Base-by-base conservation (phyloP, 768 basidiomycete genomes). In the Kwoniella shandongensis region DNA sequence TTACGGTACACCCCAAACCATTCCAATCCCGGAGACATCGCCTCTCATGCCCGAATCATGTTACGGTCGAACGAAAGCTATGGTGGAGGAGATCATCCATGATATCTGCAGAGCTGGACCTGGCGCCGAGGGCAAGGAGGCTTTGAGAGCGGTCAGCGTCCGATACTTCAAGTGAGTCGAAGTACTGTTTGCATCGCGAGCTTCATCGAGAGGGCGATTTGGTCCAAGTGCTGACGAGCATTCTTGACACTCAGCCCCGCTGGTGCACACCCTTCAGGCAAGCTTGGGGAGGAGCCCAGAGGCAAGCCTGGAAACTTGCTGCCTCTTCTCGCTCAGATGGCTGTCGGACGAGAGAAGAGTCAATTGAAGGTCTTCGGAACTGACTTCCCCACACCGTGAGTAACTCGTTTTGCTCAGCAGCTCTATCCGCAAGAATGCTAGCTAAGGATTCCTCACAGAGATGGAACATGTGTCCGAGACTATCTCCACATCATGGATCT, bases 391-490 rank as follows among this genome's bases (percentile, higher is more conserved):
- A 99, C 96, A 0, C 85, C 83, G 88, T 91, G 65, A 69, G 85
- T 62, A 0, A 0, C 91, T 91, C 94, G 76, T 20, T 23, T 32
- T 17, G n/a, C 7, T 29, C 18, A 41, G 7, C 25, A 20, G n/a
- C n/a, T n/a, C n/a, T n/a, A n/a, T n/a, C n/a, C n/a, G n/a, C n/a
- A n/a, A n/a, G n/a, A n/a, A n/a, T n/a, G n/a, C 38, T 26, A 35
- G 25, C 23, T 44, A 13, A 27, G 22, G 35, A 25, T 35, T 36
- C 45, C 54, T 36, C 45, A 6, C 62, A 89, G 89, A 35, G 94
- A 98, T 72, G 94, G 94, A 8, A 97, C 94, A 7, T 99, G 94
- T 70, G 90, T 98, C n/a, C 87, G 93, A 40, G 93, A 98, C 54
- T 79, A 79, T 69, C 73, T 79, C 15, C 78, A 79, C 66, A 84